phyloP scores from a whole-genome alignment of 768 basidiomycete genomes.

The Kwoniella heveanensis region DNA sequence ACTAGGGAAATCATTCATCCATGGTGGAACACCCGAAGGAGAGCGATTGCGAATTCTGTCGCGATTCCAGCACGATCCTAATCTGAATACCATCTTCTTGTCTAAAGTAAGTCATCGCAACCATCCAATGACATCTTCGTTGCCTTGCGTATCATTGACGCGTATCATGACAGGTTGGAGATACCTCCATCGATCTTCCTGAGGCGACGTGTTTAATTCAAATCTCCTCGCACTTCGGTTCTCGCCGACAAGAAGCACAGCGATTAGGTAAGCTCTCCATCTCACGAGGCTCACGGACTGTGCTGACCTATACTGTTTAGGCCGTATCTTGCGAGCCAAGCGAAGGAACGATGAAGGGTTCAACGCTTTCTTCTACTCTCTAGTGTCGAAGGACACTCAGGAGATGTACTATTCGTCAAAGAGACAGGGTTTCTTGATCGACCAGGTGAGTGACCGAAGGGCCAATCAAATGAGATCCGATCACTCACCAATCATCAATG shows the following conservation, averaged over 20 bases:
- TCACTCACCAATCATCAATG: background rate
- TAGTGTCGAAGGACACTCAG: slow-evolving; percentile 97
- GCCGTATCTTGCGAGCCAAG: slow-evolving; percentile 94
- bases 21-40: slow-evolving; percentile 90
- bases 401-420: slow-evolving; percentile 99
- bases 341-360: slow-evolving; percentile 98
- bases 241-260: slow-evolving; percentile 95
- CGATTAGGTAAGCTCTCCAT: slow-evolving; percentile 78
- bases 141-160: background rate
- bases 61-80: slow-evolving; percentile 91
- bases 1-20: slow-evolving; percentile 89
- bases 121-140: background rate
- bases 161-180: slow-evolving; percentile 16
- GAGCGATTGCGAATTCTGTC: slow-evolving; percentile 95
- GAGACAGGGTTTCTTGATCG: slow-evolving; percentile 96
- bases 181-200: slow-evolving; percentile 58
- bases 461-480: no score
- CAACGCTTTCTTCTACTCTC: slow-evolving; percentile 99
- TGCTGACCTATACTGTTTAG: slow-evolving; percentile 56
- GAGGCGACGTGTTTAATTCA: slow-evolving; percentile 99
- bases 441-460: slow-evolving; percentile 68
- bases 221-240: slow-evolving; percentile 98
- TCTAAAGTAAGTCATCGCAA: slow-evolving; percentile 69
- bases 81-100: slow-evolving; percentile 96
- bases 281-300: slow-evolving; percentile 12